Evolutionary conservation across 2,329 filamentous ascomycete species (phyloP), one percentile per base, ranked within the genome.

Genomic region (Emergomyces africanus): DNA sequence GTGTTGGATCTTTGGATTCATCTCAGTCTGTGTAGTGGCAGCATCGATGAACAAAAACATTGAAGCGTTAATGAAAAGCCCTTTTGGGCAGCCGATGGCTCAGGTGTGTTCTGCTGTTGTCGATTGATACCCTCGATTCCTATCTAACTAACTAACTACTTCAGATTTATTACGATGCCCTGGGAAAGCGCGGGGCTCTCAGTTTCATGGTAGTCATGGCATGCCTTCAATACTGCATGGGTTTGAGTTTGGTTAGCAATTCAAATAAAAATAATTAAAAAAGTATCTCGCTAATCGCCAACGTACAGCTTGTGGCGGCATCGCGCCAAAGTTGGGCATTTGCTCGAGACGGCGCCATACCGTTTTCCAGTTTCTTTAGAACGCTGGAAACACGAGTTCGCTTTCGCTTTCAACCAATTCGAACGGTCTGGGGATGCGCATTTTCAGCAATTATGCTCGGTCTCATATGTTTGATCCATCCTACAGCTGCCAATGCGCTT

Each of bases 281-380:
- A 8, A 59, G 28, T 44, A 61, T 65, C 42, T 64, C 44, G 62
- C 59, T 60, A 57, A 60, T 3, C n/a, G 39, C 28, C 8, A 30
- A 30, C 30, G 6, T 9, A 6, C 66, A 75, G 69, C 70, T 82
- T 2, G 78, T 84, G 3, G 83, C 83, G 1, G 80, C 79, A 4
- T 83, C 80, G 5, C 77, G 83, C 5, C 83, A 85, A 69, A 77
- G 75, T 35, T 86, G 83, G 83, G 83, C 83, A 0, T 85, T 85
- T 66, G 81, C 80, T 9, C 78, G 83, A 28, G 83, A 85, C 64
- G 81, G 81, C 1, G 83, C 82, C 1, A 73, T 85, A 1, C 83
- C 83, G 0, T 84, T 85, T 66, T 82, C 80, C 1, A 68, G 62
- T 5, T 83, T 81, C 69, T 81, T 84, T 69, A 75, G 81, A 37